Base-by-base conservation (phyloP, 2,329 filamentous ascomycete species). In the Aspergillus carbonarius region DNA sequence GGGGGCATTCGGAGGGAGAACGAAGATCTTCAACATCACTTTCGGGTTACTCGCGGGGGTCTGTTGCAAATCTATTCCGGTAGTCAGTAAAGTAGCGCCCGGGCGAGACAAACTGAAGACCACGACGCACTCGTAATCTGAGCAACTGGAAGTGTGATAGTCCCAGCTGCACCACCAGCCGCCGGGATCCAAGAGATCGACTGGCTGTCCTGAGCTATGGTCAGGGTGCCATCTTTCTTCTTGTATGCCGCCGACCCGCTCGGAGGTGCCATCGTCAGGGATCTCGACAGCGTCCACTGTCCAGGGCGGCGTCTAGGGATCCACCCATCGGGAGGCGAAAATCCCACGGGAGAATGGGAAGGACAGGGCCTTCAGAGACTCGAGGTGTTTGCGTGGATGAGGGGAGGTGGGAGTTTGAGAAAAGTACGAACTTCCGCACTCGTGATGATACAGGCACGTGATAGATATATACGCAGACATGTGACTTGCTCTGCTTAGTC, bases 21-120 rank as follows among this genome's bases (percentile, higher is more conserved):
- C 89, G 67, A 97, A 91, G 56, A 99, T 88, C 75, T 95, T 96
- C 60, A 98, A 84, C 83, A 96, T 96, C 54, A 96, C 92, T 81
- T 96, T 97, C 17, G 92, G 81, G 35, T 86, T 88, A n/a, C 83
- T 88, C 60, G 92, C 91, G 12, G 95, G 93, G 0, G 95, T 98
- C 74, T 98, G 93, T 75, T 99, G 93, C 50, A 99, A 85, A 78
- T 98, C 91, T 95, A 67, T 32, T 51, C 51, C 17, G 44, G 46
- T 55, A 32, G 56, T 52, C 25, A 57, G 59, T 50, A 49, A 32
- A 5, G 23, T 25, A 18, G 5, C 18, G 42, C 25, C 13, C 20
- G 10, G 17, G 10, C 10, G 32, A 54, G 30, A 17, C 18, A 30
- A 54, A 25, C 3, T 49, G n/a, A 13, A 35, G 37, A 48, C 9